Evolutionary conservation across 306 rosid genomes (phyloP), one percentile per base, ranked within the genome.

Genomic region (Fragaria nilgerrensis): DNA sequence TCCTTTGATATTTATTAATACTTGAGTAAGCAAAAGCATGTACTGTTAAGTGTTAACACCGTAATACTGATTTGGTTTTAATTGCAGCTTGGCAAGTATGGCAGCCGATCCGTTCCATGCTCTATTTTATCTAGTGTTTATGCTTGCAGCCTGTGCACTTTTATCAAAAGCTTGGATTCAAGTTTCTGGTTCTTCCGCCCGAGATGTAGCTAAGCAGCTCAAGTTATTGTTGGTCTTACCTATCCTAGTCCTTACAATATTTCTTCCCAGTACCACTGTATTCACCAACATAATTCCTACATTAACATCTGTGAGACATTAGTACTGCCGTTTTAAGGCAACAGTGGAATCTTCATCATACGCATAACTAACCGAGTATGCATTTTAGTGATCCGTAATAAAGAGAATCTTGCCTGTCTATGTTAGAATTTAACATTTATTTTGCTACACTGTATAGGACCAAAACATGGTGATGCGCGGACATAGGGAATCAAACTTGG

Each of bases 381-480:
- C 19, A 50, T 16, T 50, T 5, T 37, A 37, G n/a, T 53, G 27
- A 53, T 53, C 61, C 9, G 61, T 20, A 53, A 53, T 7, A 27
- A 53, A 53, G 61, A 20, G 1, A 53, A 19, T 53, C 61, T 53
- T 53, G 10, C 61, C 20, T 53, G 61, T n/a, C 27, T n/a, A 3
- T 27, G 14, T 12, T 10, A 59, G 16, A 3, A 12, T 59, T 13
- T 59, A 12, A 59, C 65, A 25, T 25, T 10, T 59, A 23, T 25
- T 4, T 25, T 25, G 36, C 7, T 11, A 12, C 64, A 80, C 65
- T 76, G 45, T 84, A 74, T 89, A 93, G 98, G 98, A 93, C 67
- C 97, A 93, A 91, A 93, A 88, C 88, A 93, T 93, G 97, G 97
- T 89, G 70, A 91, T 93, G 92, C 98, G 96, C 16, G 97, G 96